Evolutionary conservation across 2,329 filamentous ascomycete genomes (phyloP).

Genomic region (Sphaceloma murrayae): DNA sequence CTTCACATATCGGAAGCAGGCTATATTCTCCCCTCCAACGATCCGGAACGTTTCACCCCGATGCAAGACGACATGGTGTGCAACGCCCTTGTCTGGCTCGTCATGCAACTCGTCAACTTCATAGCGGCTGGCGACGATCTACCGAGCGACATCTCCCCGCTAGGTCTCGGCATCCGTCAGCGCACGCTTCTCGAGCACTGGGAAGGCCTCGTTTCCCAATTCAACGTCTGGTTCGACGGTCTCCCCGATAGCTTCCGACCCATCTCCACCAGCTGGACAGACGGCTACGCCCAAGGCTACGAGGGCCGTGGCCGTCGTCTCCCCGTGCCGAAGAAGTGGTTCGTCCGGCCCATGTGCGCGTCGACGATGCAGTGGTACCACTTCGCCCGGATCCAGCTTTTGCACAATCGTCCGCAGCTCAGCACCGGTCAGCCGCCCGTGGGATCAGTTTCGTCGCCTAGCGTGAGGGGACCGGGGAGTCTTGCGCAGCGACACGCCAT

Average conservation of each 20-base stretch:
- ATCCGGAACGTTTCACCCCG: slow-evolving; percentile 37
- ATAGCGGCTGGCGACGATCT: slow-evolving; percentile 49
- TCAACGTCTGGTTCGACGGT: slow-evolving; percentile 49
- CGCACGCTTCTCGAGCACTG: slow-evolving; percentile 44
- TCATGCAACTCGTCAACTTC: slow-evolving; percentile 57
- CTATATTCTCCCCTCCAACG: slow-evolving; percentile 40
- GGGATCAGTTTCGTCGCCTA: slow-evolving; percentile 4
- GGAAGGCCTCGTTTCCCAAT: slow-evolving; percentile 46
- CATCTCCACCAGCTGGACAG: slow-evolving; percentile 33
- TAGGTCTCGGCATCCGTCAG: slow-evolving; percentile 40
- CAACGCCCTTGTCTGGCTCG: slow-evolving; percentile 56
- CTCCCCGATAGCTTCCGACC: slow-evolving; percentile 52
- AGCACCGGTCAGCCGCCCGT: slow-evolving; percentile 31
- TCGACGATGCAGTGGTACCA: slow-evolving; percentile 58
- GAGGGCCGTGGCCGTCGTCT: slow-evolving; percentile 18
- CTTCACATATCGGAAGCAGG: slow-evolving; percentile 48
- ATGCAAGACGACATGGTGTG: slow-evolving; percentile 56
- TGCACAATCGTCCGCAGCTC: slow-evolving; percentile 51
- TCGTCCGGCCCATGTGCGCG: slow-evolving; percentile 53
- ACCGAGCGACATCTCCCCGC: slow-evolving; percentile 29
- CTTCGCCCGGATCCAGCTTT: slow-evolving; percentile 52
- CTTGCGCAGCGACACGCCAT: slow-evolving; percentile 46
- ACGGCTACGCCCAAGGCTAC: not conserved
- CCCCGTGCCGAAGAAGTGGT: slow-evolving; percentile 48
- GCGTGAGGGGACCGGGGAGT: slow-evolving; percentile 38